Evolutionary conservation across 78 protist species (phyloP), one percentile per base, ranked within the genome.

Genomic region (Dictyostelium purpureum): DNA sequence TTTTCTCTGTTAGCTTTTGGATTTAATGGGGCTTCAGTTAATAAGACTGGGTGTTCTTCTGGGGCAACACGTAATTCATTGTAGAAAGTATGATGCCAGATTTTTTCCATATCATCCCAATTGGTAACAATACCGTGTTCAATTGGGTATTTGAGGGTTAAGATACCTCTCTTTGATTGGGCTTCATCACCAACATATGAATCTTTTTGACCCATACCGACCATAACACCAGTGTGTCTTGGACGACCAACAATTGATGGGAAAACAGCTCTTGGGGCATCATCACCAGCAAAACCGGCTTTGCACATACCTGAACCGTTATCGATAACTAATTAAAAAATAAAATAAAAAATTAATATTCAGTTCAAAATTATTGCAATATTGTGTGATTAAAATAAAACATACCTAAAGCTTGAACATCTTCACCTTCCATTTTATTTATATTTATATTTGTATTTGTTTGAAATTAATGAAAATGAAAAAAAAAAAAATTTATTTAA

Each of bases 231-330:
- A 35, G 71, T 63, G 93, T 95, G 88, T 24, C 97, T 88, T 57
- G 97, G 90, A 18, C 97, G 93, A 21, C 98, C 98, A 40, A 97
- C 96, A 18, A 96, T 89, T 5, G 97, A 87, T 21, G 98, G 98
- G 77, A 96, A 91, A 35, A 93, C 97, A 57, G 96, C 94, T 33
- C 96, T 59, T 81, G 99, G 98, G 1, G 97, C 96, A 63, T 95
- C 97, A 67, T 97, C 97, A 38, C 97, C 97, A 63, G 95, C 96
- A 24, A 87, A 98, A 31, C n/a, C n/a, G n/a, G n/a, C n/a, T n/a
- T n/a, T n/a, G n/a, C n/a, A n/a, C n/a, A n/a, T n/a, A n/a, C n/a
- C n/a, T n/a, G n/a, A n/a, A n/a, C n/a, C n/a, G n/a, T n/a, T n/a
- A n/a, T n/a, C n/a, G n/a, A n/a, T n/a, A n/a, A n/a, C n/a, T n/a